Conservation (phyloP, 169 alveolate species). For the Plasmodium knowlesi region DNA sequence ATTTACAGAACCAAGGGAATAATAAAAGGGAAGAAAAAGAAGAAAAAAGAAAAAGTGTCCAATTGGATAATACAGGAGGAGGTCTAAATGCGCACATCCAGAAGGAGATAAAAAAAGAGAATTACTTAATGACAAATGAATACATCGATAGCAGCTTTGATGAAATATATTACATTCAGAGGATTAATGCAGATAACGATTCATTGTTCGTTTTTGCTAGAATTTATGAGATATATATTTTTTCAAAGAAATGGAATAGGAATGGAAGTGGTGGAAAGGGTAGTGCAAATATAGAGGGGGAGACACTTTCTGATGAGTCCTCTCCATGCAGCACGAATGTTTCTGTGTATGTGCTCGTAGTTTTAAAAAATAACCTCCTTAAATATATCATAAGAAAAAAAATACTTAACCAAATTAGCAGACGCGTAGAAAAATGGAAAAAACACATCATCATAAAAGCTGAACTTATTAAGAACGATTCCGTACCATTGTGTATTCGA, state of each 20-base stretch:
- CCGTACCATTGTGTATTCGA: constrained; percentile 1
- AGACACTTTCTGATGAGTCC: not conserved
- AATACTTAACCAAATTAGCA: constrained; percentile 15
- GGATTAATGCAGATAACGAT: constrained; percentile 36
- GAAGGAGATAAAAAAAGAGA: not conserved
- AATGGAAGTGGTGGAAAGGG: not conserved
- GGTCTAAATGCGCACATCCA: not conserved
- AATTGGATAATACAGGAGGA: not conserved
- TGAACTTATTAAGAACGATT: not conserved
- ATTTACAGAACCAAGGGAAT: not conserved
- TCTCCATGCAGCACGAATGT: not conserved
- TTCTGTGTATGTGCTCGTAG: constrained; percentile 14
- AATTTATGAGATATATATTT: constrained; percentile 60
- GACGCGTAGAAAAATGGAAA: constrained; percentile 39
- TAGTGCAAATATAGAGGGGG: not conserved
- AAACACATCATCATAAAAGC: constrained; percentile 7
- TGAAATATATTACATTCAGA: constrained; percentile 55
- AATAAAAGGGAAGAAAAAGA: not conserved
- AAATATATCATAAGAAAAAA: constrained; percentile 49
- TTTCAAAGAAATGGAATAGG: constrained; percentile 5
- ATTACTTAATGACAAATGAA: constrained; percentile 13
- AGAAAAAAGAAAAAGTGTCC: not conserved
- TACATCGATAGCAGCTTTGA: constrained; percentile 33
- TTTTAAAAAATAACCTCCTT: constrained; percentile 12
- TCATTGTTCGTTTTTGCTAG: constrained; percentile 19